Evolutionary conservation across 2,329 filamentous ascomycete genomes (phyloP).

Genomic region (Aspergillus uvarum): DNA sequence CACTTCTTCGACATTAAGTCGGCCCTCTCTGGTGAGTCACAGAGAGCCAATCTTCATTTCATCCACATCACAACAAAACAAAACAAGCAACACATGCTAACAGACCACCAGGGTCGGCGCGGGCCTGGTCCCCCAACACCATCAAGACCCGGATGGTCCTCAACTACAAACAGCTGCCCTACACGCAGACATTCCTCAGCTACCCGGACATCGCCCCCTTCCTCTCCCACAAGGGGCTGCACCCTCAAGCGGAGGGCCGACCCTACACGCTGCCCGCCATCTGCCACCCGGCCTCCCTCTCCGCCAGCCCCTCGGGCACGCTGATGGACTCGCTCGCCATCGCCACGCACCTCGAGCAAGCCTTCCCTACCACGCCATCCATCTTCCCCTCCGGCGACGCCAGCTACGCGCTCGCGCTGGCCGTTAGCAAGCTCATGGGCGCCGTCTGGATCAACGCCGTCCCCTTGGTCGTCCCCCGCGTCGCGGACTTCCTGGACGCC

Average conservation of each 20-base stretch:
- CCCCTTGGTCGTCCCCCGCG: constrained; percentile 23
- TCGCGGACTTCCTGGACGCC: constrained; percentile 25
- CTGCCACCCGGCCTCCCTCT: constrained; percentile 23
- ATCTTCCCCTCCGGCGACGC: constrained; percentile 33
- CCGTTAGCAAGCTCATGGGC: constrained; percentile 11
- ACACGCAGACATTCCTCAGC: constrained; percentile 23
- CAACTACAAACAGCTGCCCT: constrained; percentile 24
- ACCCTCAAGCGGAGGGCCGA: constrained; percentile 12
- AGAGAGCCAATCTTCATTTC: background rate
- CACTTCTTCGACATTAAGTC: constrained; percentile 36
- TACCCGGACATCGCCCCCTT: constrained; percentile 27
- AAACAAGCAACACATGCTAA: background rate
- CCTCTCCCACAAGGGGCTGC: constrained; percentile 21
- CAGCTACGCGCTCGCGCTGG: constrained; percentile 29
- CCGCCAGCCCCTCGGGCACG: constrained; percentile 16
- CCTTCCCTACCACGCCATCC: constrained; percentile 27
- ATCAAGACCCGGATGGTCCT: constrained; percentile 19
- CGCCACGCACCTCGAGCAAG: constrained; percentile 29
- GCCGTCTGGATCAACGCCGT: background rate
- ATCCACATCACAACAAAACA: background rate
- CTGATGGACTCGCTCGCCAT: constrained; percentile 35
- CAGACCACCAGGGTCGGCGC: constrained; percentile 20
- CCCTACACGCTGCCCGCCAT: constrained; percentile 35
- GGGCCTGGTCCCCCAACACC: constrained; percentile 30
- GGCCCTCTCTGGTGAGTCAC: constrained; percentile 22